Percentiles rank a stretch among this genome's conserved stretches.
These are phyloP conservation scores for Phytophthora fragariaefolia DNA, from an alignment of 352 stramenopile genomes.

Conservation along the genomic window DNA sequence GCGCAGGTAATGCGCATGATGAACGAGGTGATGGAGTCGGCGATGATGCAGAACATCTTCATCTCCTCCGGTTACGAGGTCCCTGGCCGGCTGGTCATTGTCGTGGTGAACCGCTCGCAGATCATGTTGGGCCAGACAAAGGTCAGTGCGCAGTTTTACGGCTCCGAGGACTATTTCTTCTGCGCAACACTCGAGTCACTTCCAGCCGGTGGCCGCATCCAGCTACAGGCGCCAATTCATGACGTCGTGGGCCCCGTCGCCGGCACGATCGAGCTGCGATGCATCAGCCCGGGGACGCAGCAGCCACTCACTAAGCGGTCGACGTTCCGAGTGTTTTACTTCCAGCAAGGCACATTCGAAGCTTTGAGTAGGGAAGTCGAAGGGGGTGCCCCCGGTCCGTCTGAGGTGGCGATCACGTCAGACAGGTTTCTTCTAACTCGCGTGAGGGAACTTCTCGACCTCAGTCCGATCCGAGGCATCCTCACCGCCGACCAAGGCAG, in stretches of 20 bases:
- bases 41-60: conserved; percentile 71
- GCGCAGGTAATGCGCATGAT: conserved; percentile 84
- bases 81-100: conserved; percentile 34
- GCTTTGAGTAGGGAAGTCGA: conserved; percentile 31
- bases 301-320: conserved; percentile 57
- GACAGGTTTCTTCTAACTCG: conserved; percentile 37
- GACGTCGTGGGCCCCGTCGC: conserved; percentile 15
- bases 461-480: conserved; percentile 68
- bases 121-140: conserved; percentile 51
- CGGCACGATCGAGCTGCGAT: conserved; percentile 44
- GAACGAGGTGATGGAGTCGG: conserved; percentile 84
- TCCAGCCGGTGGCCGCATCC: conserved; percentile 24
- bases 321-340: conserved; percentile 51
- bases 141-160: conserved; percentile 28
- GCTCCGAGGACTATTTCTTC: conserved; percentile 18
- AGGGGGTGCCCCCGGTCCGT: conserved; percentile 2
- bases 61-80: conserved; percentile 39
- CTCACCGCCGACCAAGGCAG: conserved; percentile 48
- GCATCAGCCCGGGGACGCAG: conserved; percentile 69
- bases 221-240: conserved; percentile 40
- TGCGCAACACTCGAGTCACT: conserved; percentile 36
- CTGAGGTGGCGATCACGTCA: conserved; percentile 31
- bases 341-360: conserved; percentile 48
- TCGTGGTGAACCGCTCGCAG: conserved; percentile 62
- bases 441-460: conserved; percentile 54